A percentile compares a stretch with the other conserved stretches of the same genome.
phyloP scores from a whole-genome alignment of 345 rosid species.

The Reutealis trisperma region DNA sequence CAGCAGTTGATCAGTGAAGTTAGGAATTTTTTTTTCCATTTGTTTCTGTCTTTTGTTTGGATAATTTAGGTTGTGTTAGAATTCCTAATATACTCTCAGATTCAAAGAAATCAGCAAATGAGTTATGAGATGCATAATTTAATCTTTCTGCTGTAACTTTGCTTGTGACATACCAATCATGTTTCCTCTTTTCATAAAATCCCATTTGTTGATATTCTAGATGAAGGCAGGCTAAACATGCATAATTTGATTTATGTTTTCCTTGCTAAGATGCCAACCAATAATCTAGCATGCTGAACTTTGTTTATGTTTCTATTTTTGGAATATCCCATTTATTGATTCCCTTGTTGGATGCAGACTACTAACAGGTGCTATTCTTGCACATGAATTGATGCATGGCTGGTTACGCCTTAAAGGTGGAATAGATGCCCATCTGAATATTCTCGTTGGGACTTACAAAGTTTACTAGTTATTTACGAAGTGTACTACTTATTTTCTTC shows the following conservation, averaged over 20 bases:
- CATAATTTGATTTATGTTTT: not conserved
- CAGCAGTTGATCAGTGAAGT: not conserved
- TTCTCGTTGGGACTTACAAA: not conserved
- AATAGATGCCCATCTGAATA: not conserved
- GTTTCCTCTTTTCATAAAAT: too few species aligned
- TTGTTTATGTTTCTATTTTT: not conserved
- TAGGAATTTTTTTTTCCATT: too few species aligned
- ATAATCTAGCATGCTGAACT: not conserved
- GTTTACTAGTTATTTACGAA: not conserved
- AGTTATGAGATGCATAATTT: not conserved
- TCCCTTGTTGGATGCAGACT: constrained; percentile 47
- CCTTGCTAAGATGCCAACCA: not conserved
- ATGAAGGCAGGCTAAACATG: not conserved
- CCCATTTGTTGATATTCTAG: not conserved
- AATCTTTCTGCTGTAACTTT: not conserved
- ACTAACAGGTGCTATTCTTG: constrained; percentile 92
- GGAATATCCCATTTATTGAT: not conserved
- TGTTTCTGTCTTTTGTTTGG: too few species aligned
- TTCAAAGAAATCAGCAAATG: not conserved
- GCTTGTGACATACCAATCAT: too few species aligned
- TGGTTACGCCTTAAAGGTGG: constrained; percentile 93
- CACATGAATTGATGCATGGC: constrained; percentile 94
- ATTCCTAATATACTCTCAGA: too few species aligned
- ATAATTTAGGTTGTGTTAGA: not conserved
- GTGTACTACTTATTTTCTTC: not conserved